A percentile compares a stretch with the other conserved stretches of the same genome.
Conservation (phyloP, 805 yeast species). For the Pichia scutulata region DNA sequence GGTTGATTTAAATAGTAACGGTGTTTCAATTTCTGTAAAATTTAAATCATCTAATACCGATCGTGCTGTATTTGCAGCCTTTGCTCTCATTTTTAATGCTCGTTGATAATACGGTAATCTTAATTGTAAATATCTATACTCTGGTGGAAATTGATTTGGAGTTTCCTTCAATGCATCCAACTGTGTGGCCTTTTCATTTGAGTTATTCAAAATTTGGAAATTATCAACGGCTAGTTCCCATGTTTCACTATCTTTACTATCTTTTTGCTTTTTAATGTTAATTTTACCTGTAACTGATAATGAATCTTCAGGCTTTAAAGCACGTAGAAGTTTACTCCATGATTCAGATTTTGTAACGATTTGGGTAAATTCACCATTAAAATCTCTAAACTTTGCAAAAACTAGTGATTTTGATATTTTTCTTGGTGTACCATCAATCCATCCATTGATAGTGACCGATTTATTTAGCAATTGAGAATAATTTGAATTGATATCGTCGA, state of each 20-base stretch:
- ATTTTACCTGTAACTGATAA: conserved; percentile 54
- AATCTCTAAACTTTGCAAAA: conserved; percentile 73
- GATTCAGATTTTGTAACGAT: conserved; percentile 36
- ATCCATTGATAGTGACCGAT: conserved; percentile 61
- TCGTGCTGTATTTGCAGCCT: conserved; percentile 40
- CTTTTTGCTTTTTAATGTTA: conserved; percentile 30
- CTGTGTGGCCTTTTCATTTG: conserved; percentile 57
- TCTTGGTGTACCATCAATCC: conserved; percentile 73
- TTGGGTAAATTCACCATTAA: conserved; percentile 60
- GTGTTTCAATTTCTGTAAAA: conserved; percentile 88
- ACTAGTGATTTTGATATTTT: conserved; percentile 54
- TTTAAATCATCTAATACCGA: conserved; percentile 28
- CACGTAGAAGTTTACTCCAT: conserved; percentile 32
- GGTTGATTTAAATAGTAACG: conserved; percentile 85
- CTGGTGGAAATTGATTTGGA: conserved; percentile 62
- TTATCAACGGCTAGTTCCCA: conserved; percentile 55
- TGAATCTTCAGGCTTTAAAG: conserved; percentile 66
- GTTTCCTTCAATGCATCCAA: conserved; percentile 50
- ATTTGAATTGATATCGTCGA: conserved; percentile 14
- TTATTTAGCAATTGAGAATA: conserved; percentile 8
- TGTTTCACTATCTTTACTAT: conserved; percentile 14
- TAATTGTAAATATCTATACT: conserved; percentile 74
- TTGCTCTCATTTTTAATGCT: conserved; percentile 48
- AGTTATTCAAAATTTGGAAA: conserved; percentile 51
- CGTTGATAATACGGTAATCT: conserved; percentile 52